A percentile compares a stretch with the other conserved stretches of the same genome.
phyloP scores from a whole-genome alignment of 176 grass and related monocot species.

The Hyparrhenia diplandra region DNA sequence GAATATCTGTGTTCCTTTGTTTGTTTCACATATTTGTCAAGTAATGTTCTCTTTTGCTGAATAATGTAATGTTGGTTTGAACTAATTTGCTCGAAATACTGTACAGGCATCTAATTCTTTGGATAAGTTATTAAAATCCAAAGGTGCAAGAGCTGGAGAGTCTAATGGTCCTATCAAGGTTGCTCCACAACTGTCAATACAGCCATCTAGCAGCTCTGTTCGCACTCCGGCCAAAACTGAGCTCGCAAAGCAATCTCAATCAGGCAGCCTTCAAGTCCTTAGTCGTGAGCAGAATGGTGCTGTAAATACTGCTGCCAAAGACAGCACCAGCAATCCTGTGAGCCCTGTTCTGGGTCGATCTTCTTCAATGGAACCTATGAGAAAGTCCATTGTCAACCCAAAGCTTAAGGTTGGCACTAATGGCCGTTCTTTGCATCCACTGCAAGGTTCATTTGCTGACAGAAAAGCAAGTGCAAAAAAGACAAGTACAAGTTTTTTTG shows the following conservation, averaged over 20 bases:
- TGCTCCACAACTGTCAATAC: conserved; percentile 36
- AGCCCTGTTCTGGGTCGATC: conserved; percentile 47
- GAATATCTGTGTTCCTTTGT: conserved; percentile 8
- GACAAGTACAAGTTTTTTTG: conserved; percentile 64
- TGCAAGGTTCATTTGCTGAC: conserved; percentile 48
- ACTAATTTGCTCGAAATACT: conserved; percentile 16
- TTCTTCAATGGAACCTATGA: conserved; percentile 46
- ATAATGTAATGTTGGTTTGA: conserved; percentile 6
- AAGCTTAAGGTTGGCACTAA: conserved; percentile 38
- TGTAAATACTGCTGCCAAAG: conserved; percentile 45
- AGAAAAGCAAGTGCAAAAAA: conserved; percentile 61
- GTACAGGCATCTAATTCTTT: conserved; percentile 39
- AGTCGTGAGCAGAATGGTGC: conserved; percentile 57
- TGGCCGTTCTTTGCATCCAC: conserved; percentile 25
- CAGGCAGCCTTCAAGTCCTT: conserved; percentile 63
- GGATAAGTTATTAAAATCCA: conserved; percentile 53
- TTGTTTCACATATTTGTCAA: conserved; percentile 17
- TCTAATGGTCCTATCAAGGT: conserved; percentile 43
- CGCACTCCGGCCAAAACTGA: conserved; percentile 54
- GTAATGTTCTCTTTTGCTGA: conserved; percentile 15
- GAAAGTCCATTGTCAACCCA: conserved; percentile 34
- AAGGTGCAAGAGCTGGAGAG: conserved; percentile 55
- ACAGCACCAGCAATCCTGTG: conserved; percentile 32
- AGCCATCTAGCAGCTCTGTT: conserved; percentile 34
- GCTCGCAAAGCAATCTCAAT: conserved; percentile 45